Base-by-base conservation (phyloP, 352 stramenopile genomes). In the Globisporangium paddicum region DNA sequence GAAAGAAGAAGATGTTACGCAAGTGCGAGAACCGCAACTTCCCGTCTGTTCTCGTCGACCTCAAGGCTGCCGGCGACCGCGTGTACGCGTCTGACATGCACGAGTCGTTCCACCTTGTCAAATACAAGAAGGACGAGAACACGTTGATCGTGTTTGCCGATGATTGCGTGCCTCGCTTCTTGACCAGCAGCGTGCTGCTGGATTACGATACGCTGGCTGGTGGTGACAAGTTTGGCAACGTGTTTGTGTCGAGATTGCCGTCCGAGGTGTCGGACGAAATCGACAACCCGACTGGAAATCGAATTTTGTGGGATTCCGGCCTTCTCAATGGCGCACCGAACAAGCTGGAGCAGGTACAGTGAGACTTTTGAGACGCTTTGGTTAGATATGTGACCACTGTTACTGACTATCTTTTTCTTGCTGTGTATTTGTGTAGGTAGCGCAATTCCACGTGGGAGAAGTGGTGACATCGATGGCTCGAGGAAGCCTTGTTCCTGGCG, bases 161-260 rank as follows among this genome's bases (percentile, higher is more conserved):
- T 67, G 97, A 99, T 73, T 90, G 80, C 56, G 82, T 96, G 19
- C 87, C 89, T 26, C 79, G 85, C 13, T 90, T 88, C 49, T 81
- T 95, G 54, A 95, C 85, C 1, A 71, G 86, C 64, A 85, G 90
- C 74, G 63, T 94, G 77, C 56, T 95, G 70, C 52, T 99, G 7
- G 98, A 99, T 77, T 98, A 98, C 67, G 97, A 99, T 64, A 99
- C 97, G 21, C 86, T 99, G 34, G 97, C 96, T 8, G 97, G 97
- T 49, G 96, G 86, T 1, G 97, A 99, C 79, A 99, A 99, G 69
- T 99, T 99, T 73, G 98, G 98, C 35, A 99, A 99, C 73, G 75
- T 99, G 11, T 99, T 98, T 58, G 84, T 99, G 16, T 75, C 98
- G 38, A 84, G 97, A 11, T 63, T 99, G 44, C 96, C 96, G 46